A percentile compares a stretch with the other conserved stretches of the same genome.
Conservation (phyloP, 1,284 basidiomycete species). For the Melanopsichium pennsylvanicum region DNA sequence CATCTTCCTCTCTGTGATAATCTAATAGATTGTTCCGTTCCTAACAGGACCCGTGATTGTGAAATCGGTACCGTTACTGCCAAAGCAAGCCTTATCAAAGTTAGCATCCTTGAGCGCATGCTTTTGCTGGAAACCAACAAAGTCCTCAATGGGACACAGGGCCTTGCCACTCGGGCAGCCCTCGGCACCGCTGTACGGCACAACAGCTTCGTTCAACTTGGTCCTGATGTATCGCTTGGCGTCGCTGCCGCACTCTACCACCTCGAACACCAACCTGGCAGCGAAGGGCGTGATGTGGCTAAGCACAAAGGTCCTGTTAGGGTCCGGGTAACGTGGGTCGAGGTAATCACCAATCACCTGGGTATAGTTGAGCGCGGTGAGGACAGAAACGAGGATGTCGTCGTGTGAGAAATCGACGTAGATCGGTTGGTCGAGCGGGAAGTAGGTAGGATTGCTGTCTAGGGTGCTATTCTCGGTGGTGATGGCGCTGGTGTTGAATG, state of each 20-base stretch:
- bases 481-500: conserved; percentile 28
- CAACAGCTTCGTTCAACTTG: conserved; percentile 86
- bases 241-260: conserved; percentile 44
- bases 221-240: conserved; percentile 75
- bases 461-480: conserved; percentile 60
- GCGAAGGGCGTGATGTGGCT: conserved; percentile 54
- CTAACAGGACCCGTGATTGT: conserved; percentile 42
- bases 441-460: conserved; percentile 43
- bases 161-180: conserved; percentile 75
- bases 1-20: neutral
- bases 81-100: conserved; percentile 57
- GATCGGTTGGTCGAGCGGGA: conserved; percentile 58
- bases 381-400: conserved; percentile 52
- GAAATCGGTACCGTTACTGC: conserved; percentile 56
- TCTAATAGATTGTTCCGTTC: conserved; percentile 46
- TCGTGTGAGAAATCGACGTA: conserved; percentile 63
- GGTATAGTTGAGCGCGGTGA: conserved; percentile 60
- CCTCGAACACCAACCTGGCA: conserved; percentile 48
- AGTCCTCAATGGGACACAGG: conserved; percentile 79
- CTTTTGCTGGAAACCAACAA: conserved; percentile 70
- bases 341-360: conserved; percentile 52
- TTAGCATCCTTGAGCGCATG: conserved; percentile 49
- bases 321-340: conserved; percentile 29
- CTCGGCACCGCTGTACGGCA: conserved; percentile 80
- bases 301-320: conserved; percentile 45